These are phyloP conservation scores for Lichtheimia ramosa DNA, from an alignment of 371 early-diverging fungal species.

Conservation along the genomic window DNA sequence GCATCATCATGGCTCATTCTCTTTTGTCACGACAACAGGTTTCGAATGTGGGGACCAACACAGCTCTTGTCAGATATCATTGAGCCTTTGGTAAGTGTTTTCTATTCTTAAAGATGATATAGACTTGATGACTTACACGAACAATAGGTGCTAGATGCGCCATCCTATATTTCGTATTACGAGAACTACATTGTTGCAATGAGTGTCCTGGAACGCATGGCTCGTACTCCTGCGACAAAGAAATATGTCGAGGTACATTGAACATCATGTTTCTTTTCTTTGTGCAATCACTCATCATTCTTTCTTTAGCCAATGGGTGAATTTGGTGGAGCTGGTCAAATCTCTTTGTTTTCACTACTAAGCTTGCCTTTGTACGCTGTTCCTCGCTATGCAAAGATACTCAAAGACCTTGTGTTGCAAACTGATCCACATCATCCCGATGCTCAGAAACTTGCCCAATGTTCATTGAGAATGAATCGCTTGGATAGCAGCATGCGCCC, in stretches of 20 bases:
- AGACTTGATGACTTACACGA: background rate
- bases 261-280: background rate
- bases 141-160: constrained; percentile 12
- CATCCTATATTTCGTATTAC: constrained; percentile 15
- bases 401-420: constrained; percentile 13
- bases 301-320: constrained; percentile 11
- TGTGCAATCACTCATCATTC: background rate
- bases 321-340: constrained; percentile 10
- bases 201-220: constrained; percentile 15
- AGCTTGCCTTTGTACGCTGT: constrained; percentile 17
- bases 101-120: background rate
- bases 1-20: background rate
- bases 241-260: constrained; percentile 18
- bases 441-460: constrained; percentile 15
- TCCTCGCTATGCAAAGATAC: constrained; percentile 16
- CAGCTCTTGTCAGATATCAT: constrained; percentile 24
- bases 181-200: constrained; percentile 17
- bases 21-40: constrained; percentile 8
- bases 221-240: constrained; percentile 12
- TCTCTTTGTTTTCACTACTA: constrained; percentile 13
- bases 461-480: constrained; percentile 10
- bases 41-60: constrained; percentile 28
- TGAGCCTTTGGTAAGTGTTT: constrained; percentile 15
- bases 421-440: constrained; percentile 28
- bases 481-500: constrained; percentile 12